These are phyloP conservation scores for Taiozyma sp. DNA, from an alignment of 1,139 yeast genomes.

Conservation along the genomic window DNA sequence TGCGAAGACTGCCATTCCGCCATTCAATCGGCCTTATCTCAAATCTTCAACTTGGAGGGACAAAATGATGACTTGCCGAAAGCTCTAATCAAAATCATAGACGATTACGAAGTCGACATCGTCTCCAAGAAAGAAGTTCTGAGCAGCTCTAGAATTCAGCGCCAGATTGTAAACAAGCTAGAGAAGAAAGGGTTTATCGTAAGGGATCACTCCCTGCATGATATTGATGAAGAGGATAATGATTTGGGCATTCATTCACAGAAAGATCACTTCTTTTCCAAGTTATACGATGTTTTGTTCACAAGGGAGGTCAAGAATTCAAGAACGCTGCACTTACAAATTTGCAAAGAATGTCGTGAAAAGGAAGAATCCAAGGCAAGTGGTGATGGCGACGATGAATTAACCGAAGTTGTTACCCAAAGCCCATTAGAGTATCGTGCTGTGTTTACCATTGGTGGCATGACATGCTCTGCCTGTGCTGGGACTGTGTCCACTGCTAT, in stretches of 20 bases:
- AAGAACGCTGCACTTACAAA: constrained; percentile 27
- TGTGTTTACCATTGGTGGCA: constrained; percentile 53
- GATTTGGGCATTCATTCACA: not conserved
- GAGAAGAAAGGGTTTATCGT: constrained; percentile 17
- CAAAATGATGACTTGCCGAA: not conserved
- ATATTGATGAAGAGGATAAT: constrained; percentile 6
- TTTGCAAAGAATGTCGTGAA: constrained; percentile 33
- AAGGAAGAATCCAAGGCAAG: constrained; percentile 8
- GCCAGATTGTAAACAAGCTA: constrained; percentile 8
- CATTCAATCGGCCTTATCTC: constrained; percentile 27
- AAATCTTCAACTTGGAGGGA: constrained; percentile 11
- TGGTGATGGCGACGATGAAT: constrained; percentile 9
- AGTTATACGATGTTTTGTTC: not conserved
- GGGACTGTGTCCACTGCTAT: constrained; percentile 42
- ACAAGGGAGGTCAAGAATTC: constrained; percentile 1
- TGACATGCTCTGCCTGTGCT: constrained; percentile 64
- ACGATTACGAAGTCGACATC: constrained; percentile 9
- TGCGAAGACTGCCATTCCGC: constrained; percentile 45
- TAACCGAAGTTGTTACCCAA: constrained; percentile 14
- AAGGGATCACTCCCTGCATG: constrained; percentile 11
- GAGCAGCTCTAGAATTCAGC: constrained; percentile 5
- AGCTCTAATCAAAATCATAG: constrained; percentile 14
- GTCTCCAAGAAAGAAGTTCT: constrained; percentile 3
- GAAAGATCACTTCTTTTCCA: not conserved
- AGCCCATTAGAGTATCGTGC: constrained; percentile 37